Evolutionary conservation across 2,329 filamentous ascomycete species (phyloP), one percentile per base, ranked within the genome.

Genomic region (Cordyceps tenuipes): DNA sequence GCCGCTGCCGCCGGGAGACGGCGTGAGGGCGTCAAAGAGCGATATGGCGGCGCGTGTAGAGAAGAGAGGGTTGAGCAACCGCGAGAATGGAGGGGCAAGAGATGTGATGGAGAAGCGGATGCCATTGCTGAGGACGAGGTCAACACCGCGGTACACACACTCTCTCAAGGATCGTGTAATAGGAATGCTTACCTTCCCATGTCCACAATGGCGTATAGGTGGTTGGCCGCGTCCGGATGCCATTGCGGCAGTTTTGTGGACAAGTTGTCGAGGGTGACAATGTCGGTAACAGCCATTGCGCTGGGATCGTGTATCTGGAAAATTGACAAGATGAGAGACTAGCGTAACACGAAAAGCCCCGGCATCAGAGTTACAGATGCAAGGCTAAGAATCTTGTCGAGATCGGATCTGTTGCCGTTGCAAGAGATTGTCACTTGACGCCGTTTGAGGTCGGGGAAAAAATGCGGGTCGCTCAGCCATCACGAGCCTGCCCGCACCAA

Each of bases 81-180:
- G 87, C 26, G 88, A 80, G 44, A 78, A 83, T 4, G 85, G 83
- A 23, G 88, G 86, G 4, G 85, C 82, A n/a, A 95, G 80, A 65
- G 91, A 86, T 9, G 91, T 90, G 68, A 96, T 90, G 49, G 90
- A 93, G 78, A 96, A 96, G 59, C 92, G 90, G 67, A 96, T 93
- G 67, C 91, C 92, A 77, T 96, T 97, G 77, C 91, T 90, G 65
- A 19, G 9, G 44, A 52, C 10, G 31, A 23, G 5, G 23, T 66
- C 19, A 65, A 56, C 15, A 50, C 47, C 34, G 34, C 39, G 52
- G 9, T 2, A 43, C 49, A 51, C 17, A 31, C 51, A 15, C 23
- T 23, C 23, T 8, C 43, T 15, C n/a, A 19, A 56, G 62, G 48
- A 23, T 36, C 57, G 54, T 62, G 65, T 29, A 59, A 62, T 19